phyloP scores from a whole-genome alignment of 176 grass and related monocot genomes.

The Phragmites australis region DNA sequence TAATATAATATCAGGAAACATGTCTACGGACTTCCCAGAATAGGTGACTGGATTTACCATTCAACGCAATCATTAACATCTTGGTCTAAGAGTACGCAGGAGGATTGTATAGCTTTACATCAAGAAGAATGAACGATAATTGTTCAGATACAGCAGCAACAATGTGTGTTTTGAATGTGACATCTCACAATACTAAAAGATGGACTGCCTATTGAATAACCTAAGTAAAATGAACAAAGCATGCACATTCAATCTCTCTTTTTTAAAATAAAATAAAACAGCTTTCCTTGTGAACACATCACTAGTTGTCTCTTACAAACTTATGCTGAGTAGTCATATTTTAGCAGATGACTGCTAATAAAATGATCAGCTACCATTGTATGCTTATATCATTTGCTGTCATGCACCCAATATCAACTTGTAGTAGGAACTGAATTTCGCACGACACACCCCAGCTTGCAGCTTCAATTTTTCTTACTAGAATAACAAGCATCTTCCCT shows the following conservation, averaged over 20 bases:
- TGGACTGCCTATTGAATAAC: background rate
- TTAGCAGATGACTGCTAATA: background rate
- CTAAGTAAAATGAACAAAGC: background rate
- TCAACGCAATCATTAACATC: background rate
- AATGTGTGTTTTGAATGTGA: background rate
- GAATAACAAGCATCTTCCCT: background rate
- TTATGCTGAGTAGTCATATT: conserved; percentile 1
- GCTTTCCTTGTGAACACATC: background rate
- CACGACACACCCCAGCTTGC: background rate
- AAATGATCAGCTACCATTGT: background rate
- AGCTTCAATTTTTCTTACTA: background rate
- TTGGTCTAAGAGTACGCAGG: background rate
- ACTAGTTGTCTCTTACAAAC: background rate
- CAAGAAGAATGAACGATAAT: background rate
- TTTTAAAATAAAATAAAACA: background rate
- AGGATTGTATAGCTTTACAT: background rate
- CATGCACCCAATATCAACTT: background rate
- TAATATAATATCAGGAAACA: background rate
- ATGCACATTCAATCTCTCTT: background rate
- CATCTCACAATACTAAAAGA: background rate
- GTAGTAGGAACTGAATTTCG: background rate
- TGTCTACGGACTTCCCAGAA: background rate
- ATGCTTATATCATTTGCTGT: background rate
- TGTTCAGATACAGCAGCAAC: background rate
- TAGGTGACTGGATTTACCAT: background rate